Base-by-base conservation (phyloP, 2,329 filamentous ascomycete species). In the Cladorrhinum sp. region DNA sequence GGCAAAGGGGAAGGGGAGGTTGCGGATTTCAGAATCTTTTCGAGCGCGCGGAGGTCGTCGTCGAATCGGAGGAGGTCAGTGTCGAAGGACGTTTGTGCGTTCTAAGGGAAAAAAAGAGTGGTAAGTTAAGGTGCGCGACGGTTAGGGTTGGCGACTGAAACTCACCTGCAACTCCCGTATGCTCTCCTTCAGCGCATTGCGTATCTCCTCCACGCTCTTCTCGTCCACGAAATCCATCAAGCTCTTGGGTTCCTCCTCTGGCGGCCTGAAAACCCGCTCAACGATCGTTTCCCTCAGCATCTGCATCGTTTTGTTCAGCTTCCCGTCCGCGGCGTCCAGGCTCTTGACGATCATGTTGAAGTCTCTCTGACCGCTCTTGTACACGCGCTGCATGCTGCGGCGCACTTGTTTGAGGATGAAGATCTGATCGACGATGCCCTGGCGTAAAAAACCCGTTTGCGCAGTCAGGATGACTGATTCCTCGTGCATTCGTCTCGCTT, bases 221-320 rank as follows among this genome's bases (percentile, higher is more conserved):
- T 90, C 89, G 68, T 93, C 89, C 52, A 93, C 86, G 74, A 93
- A 93, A 70, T 93, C 89, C 64, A 90, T 80, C 62, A 94, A 74
- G 51, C 80, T 88, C 72, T 86, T 86, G 57, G 81, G 79, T 57
- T 79, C 79, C 66, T 86, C 84, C 1, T 79, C 81, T 0, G 71
- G 74, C 0, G 87, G 86, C 57, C 87, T 80, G 54, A 92, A 85
- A 2, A 81, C 78, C 28, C 80, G 75, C 62, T 91, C 85, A 1
- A 93, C 88, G 3, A 80, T 77, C 1, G 87, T 90, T 6, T 81
- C 79, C 23, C 84, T 80, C 50, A 94, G 77, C 64, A 85, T 80
- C 33, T 81, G 77, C 77, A 94, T 86, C 2, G 88, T 92, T 16
- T 80, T 78, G 69, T 86, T 82, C 36, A 94, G 79, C 64, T 84